phyloP scores from a whole-genome alignment of 2,329 filamentous ascomycete species.

The Aspergillus pseudoviridinutans region DNA sequence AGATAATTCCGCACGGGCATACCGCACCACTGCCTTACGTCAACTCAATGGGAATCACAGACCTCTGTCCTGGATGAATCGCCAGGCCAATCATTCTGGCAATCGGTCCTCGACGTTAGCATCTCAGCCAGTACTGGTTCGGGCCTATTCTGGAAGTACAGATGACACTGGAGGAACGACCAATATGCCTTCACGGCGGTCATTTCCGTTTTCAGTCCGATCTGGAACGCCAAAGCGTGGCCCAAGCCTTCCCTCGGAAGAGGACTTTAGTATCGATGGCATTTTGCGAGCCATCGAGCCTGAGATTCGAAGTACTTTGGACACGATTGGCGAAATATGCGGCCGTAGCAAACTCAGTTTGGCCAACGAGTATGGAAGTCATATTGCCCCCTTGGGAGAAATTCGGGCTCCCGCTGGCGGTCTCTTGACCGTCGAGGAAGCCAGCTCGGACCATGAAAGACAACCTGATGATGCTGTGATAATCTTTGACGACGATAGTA shows the following conservation, averaged over 20 bases:
- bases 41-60: slow-evolving; percentile 29
- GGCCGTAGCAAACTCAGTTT: slow-evolving; percentile 58
- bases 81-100: slow-evolving; percentile 18
- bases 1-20: slow-evolving; percentile 29
- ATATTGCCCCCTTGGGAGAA: slow-evolving; percentile 59
- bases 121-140: slow-evolving; percentile 43
- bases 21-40: slow-evolving; percentile 29
- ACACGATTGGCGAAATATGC: slow-evolving; percentile 61
- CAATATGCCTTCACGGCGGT: slow-evolving; percentile 30
- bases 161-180: slow-evolving; percentile 25
- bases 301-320: slow-evolving; percentile 55
- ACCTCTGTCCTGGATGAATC: slow-evolving; percentile 23
- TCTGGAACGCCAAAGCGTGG: slow-evolving; percentile 20
- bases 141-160: slow-evolving; percentile 39
- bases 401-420: slow-evolving; percentile 41
- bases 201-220: slow-evolving; percentile 26
- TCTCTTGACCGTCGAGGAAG: slow-evolving; percentile 43
- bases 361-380: slow-evolving; percentile 60
- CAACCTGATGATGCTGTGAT: slow-evolving; percentile 33
- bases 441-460: slow-evolving; percentile 35
- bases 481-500: slow-evolving; percentile 35
- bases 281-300: slow-evolving; percentile 56
- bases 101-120: slow-evolving; percentile 26
- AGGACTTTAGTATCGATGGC: slow-evolving; percentile 54
- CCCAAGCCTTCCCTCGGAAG: slow-evolving; percentile 42